These are phyloP conservation scores for Eucalyptus curtisii DNA, from an alignment of 345 rosid genomes.

Conservation along the genomic window DNA sequence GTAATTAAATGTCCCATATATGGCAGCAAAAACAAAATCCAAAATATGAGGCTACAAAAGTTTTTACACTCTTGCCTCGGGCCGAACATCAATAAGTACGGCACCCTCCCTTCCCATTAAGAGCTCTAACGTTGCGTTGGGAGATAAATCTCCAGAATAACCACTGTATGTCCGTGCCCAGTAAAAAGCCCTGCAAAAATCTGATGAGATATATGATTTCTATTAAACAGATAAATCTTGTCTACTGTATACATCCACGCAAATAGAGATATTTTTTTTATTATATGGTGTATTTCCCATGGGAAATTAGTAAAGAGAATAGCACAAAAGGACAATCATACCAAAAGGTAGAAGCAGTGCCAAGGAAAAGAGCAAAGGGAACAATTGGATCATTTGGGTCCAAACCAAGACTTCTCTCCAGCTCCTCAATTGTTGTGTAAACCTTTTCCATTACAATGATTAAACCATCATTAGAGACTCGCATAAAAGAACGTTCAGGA, in stretches of 20 bases:
- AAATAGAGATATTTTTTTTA: neutral
- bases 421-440: constrained; percentile 35
- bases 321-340: constrained; percentile 31
- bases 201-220: constrained; percentile 59
- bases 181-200: constrained; percentile 79
- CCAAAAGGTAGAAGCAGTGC: constrained; percentile 72
- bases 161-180: constrained; percentile 71
- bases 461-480: neutral
- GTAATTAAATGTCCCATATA: neutral
- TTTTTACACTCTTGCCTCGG: constrained; percentile 71
- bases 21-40: constrained; percentile 2
- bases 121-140: constrained; percentile 57
- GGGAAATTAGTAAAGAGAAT: neutral
- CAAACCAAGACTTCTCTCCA: constrained; percentile 71
- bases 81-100: constrained; percentile 80
- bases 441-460: constrained; percentile 15
- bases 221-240: neutral
- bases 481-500: neutral
- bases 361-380: constrained; percentile 50
- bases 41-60: neutral
- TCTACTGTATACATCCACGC: neutral
- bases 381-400: constrained; percentile 83
- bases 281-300: neutral
- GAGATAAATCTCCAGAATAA: constrained; percentile 88
- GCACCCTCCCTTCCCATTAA: constrained; percentile 56